Base-by-base conservation (phyloP, 306 rosid genomes). In the Casuarina glauca region DNA sequence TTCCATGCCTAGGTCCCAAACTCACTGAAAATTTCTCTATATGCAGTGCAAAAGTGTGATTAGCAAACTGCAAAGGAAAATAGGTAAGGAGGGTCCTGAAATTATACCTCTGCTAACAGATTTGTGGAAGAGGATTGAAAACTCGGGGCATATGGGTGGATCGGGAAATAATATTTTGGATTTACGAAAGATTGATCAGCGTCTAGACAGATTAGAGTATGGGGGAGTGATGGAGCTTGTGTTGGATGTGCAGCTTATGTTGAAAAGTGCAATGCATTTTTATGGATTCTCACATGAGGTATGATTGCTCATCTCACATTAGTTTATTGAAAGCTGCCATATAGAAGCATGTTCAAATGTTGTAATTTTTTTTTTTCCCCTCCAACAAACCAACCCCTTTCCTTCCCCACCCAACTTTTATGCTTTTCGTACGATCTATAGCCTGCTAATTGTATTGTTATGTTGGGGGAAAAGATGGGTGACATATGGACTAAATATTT, bases 41-140 rank as follows among this genome's bases (percentile, higher is more conserved):
- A 38, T 85, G 87, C 90, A 95, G 98, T 95, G 97, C 87, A 92
- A 95, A 85, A 91, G 79, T 86, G 98, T 95, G 20, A 89, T 95
- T 72, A 83, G 89, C 93, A 95, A 91, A 83, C 87, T 95, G 72
- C 97, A 95, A 72, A 90, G 90, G 89, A 86, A 88, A 89, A 83
- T 92, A 60, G 97, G 87, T 60, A 91, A 92, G 90, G 98, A 89
- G 87, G 98, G 98, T 69, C 87, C 79, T 78, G 93, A 91, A 82
- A 91, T 95, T 70, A 92, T 95, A 45, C 98, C 98, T 77, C 76
- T 91, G 90, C 89, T 95, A 57, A 89, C 97, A 52, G 97, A 88
- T 81, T 82, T 95, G 81, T 95, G 97, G 98, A 95, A 92, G 87
- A 88, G 84, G 83, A 85, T 87, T 43, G 97, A 90, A 73, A 92